Evolutionary conservation across 2,329 filamentous ascomycete genomes (phyloP).

Genomic region (Thelonectria rubi): DNA sequence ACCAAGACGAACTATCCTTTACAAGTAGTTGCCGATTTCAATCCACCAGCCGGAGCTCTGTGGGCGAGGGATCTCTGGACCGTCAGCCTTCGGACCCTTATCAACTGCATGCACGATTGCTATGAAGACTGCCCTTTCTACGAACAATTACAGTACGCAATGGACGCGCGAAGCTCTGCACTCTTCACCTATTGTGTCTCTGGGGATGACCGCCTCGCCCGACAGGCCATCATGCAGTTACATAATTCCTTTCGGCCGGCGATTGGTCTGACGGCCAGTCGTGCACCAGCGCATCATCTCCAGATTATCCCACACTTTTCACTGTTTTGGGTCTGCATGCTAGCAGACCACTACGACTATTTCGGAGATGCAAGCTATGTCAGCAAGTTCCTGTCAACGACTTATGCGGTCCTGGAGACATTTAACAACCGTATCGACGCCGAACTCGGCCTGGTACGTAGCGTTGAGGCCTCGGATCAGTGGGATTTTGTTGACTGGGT

Average conservation of each 20-base stretch:
- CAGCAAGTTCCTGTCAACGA: constrained; percentile 41
- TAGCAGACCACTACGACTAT: constrained; percentile 47
- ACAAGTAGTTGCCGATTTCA: not conserved
- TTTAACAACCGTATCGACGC: constrained; percentile 27
- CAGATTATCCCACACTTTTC: constrained; percentile 50
- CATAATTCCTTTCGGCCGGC: constrained; percentile 31
- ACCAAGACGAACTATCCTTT: constrained; percentile 10
- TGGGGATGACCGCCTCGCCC: constrained; percentile 43
- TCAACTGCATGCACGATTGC: constrained; percentile 43
- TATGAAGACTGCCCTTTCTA: constrained; percentile 49
- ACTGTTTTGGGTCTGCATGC: constrained; percentile 48
- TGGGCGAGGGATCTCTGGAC: constrained; percentile 27
- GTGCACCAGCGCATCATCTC: constrained; percentile 45
- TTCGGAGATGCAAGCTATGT: constrained; percentile 45
- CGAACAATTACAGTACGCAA: constrained; percentile 46
- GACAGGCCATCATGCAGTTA: constrained; percentile 43
- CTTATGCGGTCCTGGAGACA: constrained; percentile 45
- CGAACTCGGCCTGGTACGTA: constrained; percentile 4
- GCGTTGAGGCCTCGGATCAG: constrained; percentile 26
- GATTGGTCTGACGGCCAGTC: constrained; percentile 46
- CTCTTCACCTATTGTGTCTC: constrained; percentile 45
- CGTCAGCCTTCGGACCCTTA: constrained; percentile 30
- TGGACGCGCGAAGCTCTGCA: constrained; percentile 43
- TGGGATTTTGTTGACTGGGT: constrained; percentile 51
- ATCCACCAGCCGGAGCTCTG: not conserved